Base-by-base conservation (phyloP, 2,329 filamentous ascomycete genomes). In the Botryotinia convoluta region DNA sequence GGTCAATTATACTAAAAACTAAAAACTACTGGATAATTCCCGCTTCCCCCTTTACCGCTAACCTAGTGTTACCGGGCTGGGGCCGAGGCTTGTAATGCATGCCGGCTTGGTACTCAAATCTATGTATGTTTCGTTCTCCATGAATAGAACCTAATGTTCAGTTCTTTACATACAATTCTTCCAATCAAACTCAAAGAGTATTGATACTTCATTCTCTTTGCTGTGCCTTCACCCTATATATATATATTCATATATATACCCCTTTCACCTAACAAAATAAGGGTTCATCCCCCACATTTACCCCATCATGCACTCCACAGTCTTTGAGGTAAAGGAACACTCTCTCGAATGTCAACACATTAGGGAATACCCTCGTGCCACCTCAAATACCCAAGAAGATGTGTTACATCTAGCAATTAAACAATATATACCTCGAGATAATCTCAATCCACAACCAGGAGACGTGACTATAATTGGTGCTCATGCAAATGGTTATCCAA, bases 401-500 rank as follows among this genome's bases (percentile, higher is more conserved):
- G 85, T 88, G 9, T 85, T 98, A 4, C 83, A 90, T 71, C 83
- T 98, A 8, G 89, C 90, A 14, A 87, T 98, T 71, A 98, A 97
- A 85, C 93, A 98, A 81, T 98, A 98, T 81, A 92, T 88, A 0
- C 95, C 95, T 1, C 84, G 89, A 72, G 87, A 91, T 79, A 94
- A 95, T 78, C 86, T 85, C 0, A 82, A 84, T 37, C 92, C 93
- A 0, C 86, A 89, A 75, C 88, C 89, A 1, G 93, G 93, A 48
- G 93, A 96, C 82, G 84, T 98, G 14, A 98, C 94, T 32, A 90
- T 98, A 74, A 90, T 98, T 72, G 94, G 88, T 18, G 91, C 92
- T 7, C 95, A 98, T 83, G 95, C 94, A 68, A 98, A 98, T 84
- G 95, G 92, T 18, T 97, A 98, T 77, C 92, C 93, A 18, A 98